phyloP scores from a whole-genome alignment of 495 filamentous ascomycete genomes.

The Neurospora sp. region DNA sequence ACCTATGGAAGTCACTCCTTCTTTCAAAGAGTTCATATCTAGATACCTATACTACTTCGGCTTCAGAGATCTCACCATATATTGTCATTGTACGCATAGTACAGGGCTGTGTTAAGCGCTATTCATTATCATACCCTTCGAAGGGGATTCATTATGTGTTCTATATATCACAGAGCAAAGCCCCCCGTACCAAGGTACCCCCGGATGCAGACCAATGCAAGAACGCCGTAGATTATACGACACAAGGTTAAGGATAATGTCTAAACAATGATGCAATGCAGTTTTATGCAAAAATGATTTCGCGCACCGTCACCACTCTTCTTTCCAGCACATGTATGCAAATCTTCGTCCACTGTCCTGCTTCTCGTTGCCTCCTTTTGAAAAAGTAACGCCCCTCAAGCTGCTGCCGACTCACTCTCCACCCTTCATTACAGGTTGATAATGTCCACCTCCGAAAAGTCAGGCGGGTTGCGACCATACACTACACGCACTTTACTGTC shows the following conservation, averaged over 20 bases:
- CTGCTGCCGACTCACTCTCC: background rate
- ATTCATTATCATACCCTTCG: background rate
- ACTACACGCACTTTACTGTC: constrained; percentile 78
- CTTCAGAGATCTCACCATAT: background rate
- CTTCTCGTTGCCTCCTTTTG: background rate
- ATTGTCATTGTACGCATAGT: background rate
- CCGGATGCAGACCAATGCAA: background rate
- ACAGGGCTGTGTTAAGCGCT: background rate
- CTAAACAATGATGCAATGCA: background rate
- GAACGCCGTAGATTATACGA: background rate
- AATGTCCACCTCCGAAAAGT: constrained; percentile 84
- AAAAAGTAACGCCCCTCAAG: background rate
- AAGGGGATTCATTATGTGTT: background rate
- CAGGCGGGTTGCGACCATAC: constrained; percentile 79
- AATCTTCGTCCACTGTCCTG: background rate
- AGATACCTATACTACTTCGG: background rate
- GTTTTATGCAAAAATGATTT: background rate
- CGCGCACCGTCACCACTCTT: background rate
- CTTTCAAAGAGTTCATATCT: background rate
- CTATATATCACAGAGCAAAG: background rate
- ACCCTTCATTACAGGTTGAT: constrained; percentile 57
- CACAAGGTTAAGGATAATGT: background rate
- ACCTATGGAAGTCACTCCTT: background rate
- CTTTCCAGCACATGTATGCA: background rate
- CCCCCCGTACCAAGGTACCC: background rate